A percentile compares a stretch with the other conserved stretches of the same genome.
Evolutionary conservation across 2,329 filamentous ascomycete genomes (phyloP).

Genomic region (Fusarium protoensiforme): DNA sequence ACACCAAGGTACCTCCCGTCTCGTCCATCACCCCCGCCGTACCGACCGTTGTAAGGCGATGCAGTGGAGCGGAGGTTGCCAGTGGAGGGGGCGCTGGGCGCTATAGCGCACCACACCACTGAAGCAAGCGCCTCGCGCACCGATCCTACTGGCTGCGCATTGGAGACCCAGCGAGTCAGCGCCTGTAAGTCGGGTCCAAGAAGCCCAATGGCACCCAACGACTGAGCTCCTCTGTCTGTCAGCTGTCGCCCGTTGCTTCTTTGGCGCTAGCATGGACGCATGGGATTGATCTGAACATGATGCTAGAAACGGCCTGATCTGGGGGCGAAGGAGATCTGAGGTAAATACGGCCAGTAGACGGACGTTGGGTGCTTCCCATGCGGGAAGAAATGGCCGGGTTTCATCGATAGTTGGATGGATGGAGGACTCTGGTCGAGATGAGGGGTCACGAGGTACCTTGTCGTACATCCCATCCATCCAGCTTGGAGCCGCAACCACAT

Average conservation of each 20-base stretch:
- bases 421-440: slow-evolving; percentile 7
- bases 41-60: slow-evolving; percentile 4
- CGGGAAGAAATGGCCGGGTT: slow-evolving; percentile 3
- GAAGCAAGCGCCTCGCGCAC: slow-evolving; percentile 51
- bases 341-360: background rate
- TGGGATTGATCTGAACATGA: slow-evolving; percentile 2
- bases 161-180: slow-evolving; percentile 45
- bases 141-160: slow-evolving; percentile 47
- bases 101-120: slow-evolving; percentile 45
- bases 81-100: slow-evolving; percentile 21
- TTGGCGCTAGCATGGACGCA: slow-evolving; percentile 30
- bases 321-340: slow-evolving; percentile 11
- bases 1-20: slow-evolving; percentile 6
- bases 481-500: slow-evolving; percentile 28
- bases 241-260: slow-evolving; percentile 16
- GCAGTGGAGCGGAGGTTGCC: slow-evolving; percentile 27
- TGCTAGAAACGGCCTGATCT: slow-evolving; percentile 13
- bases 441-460: slow-evolving; percentile 24
- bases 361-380: background rate
- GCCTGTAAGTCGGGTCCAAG: slow-evolving; percentile 37
- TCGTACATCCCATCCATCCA: background rate
- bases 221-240: background rate
- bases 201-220: slow-evolving; percentile 28
- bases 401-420: slow-evolving; percentile 5
- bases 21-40: background rate